These are phyloP conservation scores for Coemansia nantahalensis DNA, from an alignment of 192 early-diverging fungal species.

Conservation along the genomic window DNA sequence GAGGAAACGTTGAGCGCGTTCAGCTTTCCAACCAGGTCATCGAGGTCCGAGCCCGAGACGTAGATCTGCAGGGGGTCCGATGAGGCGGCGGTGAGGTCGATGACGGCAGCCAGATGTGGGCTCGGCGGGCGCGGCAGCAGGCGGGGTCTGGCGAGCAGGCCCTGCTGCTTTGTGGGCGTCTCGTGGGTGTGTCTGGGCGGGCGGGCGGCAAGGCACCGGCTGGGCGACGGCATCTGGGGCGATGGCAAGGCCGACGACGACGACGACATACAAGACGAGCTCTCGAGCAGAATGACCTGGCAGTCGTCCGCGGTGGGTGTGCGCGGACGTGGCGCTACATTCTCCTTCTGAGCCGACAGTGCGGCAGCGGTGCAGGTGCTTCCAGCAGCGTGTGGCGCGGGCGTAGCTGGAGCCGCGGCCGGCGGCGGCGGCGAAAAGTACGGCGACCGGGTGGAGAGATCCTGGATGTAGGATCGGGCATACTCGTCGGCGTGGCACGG, in stretches of 20 bases:
- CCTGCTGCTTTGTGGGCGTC: constrained; percentile 17
- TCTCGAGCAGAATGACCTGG: constrained; percentile 8
- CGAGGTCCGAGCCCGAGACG: constrained; percentile 7
- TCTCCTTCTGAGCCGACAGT: too few species aligned
- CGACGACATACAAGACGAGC: too few species aligned
- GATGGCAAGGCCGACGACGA: constrained; percentile 18
- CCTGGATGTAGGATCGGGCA: constrained; percentile 32
- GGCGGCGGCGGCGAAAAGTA: constrained; percentile 15
- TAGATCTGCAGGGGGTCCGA: neutral
- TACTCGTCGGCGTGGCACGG: constrained; percentile 43
- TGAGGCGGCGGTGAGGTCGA: constrained; percentile 23
- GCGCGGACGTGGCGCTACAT: neutral
- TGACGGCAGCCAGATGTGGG: constrained; percentile 4
- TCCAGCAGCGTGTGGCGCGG: neutral
- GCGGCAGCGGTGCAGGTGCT: neutral
- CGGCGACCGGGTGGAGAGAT: constrained; percentile 15
- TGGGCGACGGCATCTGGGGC: constrained; percentile 11
- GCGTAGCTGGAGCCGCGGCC: neutral
- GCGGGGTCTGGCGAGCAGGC: constrained; percentile 1
- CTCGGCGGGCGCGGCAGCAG: neutral
- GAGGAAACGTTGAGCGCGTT: constrained; percentile 29
- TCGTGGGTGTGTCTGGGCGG: neutral
- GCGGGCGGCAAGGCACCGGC: neutral
- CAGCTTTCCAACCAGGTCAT: constrained; percentile 7
- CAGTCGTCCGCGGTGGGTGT: neutral